Evolutionary conservation across 305 asterid species (phyloP).

Genomic region (Monarda citriodora): DNA sequence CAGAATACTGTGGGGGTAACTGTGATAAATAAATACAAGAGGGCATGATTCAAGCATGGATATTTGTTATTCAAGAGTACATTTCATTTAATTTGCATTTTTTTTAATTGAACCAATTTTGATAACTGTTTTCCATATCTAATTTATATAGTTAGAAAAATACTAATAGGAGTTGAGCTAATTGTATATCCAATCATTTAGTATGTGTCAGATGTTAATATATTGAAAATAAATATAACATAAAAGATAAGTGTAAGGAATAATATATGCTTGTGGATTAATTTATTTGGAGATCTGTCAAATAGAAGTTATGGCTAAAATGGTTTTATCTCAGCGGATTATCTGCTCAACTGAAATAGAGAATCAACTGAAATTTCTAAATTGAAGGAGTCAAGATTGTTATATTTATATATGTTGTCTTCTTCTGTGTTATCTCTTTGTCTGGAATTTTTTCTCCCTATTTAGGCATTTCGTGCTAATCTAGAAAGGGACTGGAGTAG

Average conservation of each 20-base stretch:
- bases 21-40: background rate
- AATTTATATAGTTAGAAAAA: too few species aligned
- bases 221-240: too few species aligned
- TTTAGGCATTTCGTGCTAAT: constrained; percentile 3
- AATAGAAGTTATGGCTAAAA: background rate
- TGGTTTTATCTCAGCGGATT: background rate
- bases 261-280: background rate
- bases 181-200: too few species aligned
- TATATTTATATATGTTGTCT: constrained; percentile 15
- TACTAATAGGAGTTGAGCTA: background rate
- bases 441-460: background rate
- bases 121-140: too few species aligned
- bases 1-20: too few species aligned
- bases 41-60: too few species aligned
- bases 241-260: background rate
- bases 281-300: too few species aligned
- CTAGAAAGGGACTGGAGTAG: background rate
- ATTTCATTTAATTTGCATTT: too few species aligned
- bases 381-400: constrained; percentile 28
- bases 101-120: background rate
- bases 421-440: background rate
- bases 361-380: background rate
- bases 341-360: background rate
- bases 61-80: too few species aligned
- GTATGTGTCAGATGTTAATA: too few species aligned